These are phyloP conservation scores for Dipteronia dyeriana DNA, from an alignment of 345 rosid genomes.

Conservation along the genomic window DNA sequence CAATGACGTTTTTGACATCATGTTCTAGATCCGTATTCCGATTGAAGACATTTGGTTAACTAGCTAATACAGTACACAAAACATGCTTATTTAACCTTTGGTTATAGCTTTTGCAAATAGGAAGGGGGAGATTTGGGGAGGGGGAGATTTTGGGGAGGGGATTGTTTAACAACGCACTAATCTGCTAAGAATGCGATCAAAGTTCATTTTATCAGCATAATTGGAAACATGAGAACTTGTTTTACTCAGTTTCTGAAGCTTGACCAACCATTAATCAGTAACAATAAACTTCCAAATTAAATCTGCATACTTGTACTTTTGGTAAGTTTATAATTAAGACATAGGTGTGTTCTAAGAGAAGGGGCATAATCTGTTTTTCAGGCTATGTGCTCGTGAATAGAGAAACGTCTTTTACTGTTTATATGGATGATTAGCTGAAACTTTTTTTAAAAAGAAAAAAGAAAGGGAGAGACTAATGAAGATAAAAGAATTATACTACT, in stretches of 20 bases:
- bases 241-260: not conserved
- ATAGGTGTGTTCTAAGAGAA: not conserved
- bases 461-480: too few relatives aligned
- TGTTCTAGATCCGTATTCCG: not conserved
- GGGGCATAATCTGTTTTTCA: not conserved
- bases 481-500: not conserved
- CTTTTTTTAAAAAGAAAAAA: too few relatives aligned
- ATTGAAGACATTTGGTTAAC: not conserved
- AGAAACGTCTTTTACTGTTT: not conserved
- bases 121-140: not conserved
- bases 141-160: not conserved
- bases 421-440: not conserved
- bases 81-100: not conserved
- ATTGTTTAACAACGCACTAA: not conserved
- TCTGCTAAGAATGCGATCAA: not conserved
- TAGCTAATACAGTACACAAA: not conserved
- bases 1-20: conserved; percentile 1
- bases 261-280: not conserved
- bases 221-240: not conserved
- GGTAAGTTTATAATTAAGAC: not conserved
- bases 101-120: not conserved
- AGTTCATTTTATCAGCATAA: not conserved
- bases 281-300: not conserved
- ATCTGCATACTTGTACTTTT: not conserved
- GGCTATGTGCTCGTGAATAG: not conserved